Evolutionary conservation across 2,329 filamentous ascomycete genomes (phyloP).

Genomic region (Immersiporthe knoxdaviesiana): DNA sequence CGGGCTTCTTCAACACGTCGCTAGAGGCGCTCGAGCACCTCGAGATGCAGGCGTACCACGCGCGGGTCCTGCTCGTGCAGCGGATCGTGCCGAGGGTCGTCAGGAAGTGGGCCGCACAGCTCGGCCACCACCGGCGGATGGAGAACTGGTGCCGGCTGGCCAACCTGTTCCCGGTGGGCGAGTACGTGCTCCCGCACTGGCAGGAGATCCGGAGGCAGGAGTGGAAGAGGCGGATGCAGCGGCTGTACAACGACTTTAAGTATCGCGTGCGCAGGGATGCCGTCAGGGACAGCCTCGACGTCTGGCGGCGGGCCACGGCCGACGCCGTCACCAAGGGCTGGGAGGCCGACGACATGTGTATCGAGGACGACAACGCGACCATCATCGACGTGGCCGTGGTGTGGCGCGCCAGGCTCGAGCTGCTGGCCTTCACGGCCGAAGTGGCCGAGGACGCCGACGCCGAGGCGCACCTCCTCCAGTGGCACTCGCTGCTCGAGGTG

Average conservation of each 20-base stretch:
- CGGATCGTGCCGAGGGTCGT: slow-evolving; percentile 22
- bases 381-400: slow-evolving; percentile 33
- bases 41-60: slow-evolving; percentile 22
- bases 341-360: slow-evolving; percentile 34
- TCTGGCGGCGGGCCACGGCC: slow-evolving; percentile 33
- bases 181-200: slow-evolving; percentile 27
- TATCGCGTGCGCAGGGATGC: slow-evolving; percentile 34
- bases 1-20: slow-evolving; percentile 27
- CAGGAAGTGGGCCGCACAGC: slow-evolving; percentile 21
- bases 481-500: slow-evolving; percentile 32
- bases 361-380: slow-evolving; percentile 34
- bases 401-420: slow-evolving; percentile 32
- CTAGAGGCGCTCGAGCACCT: slow-evolving; percentile 28
- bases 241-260: slow-evolving; percentile 33
- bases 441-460: slow-evolving; percentile 36
- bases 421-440: slow-evolving; percentile 30
- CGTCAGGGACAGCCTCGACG: slow-evolving; percentile 33
- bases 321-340: slow-evolving; percentile 31
- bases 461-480: slow-evolving; percentile 35
- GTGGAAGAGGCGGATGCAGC: slow-evolving; percentile 34
- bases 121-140: slow-evolving; percentile 19
- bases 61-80: slow-evolving; percentile 22
- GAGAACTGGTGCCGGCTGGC: slow-evolving; percentile 22
- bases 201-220: slow-evolving; percentile 24
- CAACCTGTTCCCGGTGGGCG: slow-evolving; percentile 19